Base-by-base conservation (phyloP, 73 alveolate species). In the Paramecium tetraurelia region DNA sequence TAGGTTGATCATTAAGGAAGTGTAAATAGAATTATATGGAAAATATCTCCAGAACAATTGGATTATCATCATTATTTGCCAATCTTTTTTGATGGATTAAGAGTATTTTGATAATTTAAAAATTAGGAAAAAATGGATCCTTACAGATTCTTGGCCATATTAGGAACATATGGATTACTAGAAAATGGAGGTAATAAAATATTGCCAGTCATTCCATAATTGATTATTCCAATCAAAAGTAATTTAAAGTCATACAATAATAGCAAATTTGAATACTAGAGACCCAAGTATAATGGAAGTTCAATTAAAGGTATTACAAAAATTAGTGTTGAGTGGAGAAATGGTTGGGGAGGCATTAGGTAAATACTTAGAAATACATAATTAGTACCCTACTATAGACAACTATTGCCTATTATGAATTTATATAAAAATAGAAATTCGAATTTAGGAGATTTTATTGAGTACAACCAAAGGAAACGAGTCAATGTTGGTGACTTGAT, bases 61-160 rank as follows among this genome's bases (percentile, higher is more conserved):
- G 99, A 98, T 95, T 98, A 98, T 89, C 99, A 98, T 92, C 99
- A 98, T 94, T 98, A 97, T 96, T 93, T 98, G 87, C 99, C 99
- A 27, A 98, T 98, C 85, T 98, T 98, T 96, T 98, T 98, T 85
- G 99, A 98, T 95, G 99, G 99, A 38, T 95, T 98, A 57, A 95
- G 99, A 92, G 98, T 80, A 80, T 18, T 48, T 14, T 5, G 68
- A 85, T 86, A 95, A 80, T 72, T 80, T 85, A 85, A 77, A 41
- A 21, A 77, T 93, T 27, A 93, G 43, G 99, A 98, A 92, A 98
- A 97, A 94, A 97, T 97, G 53, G 99, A 98, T 68, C 99, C 99
- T 31, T 99, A 99, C 93, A 96, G 99, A 92, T 99, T 99, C 97
- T 96, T 99, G 86, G 99, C 99, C 71, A 99, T 99, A 53, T 96